Percentiles rank a stretch among this genome's conserved stretches.
Conservation (phyloP, 148 eudicot genomes). For the Suaeda aralocaspica region DNA sequence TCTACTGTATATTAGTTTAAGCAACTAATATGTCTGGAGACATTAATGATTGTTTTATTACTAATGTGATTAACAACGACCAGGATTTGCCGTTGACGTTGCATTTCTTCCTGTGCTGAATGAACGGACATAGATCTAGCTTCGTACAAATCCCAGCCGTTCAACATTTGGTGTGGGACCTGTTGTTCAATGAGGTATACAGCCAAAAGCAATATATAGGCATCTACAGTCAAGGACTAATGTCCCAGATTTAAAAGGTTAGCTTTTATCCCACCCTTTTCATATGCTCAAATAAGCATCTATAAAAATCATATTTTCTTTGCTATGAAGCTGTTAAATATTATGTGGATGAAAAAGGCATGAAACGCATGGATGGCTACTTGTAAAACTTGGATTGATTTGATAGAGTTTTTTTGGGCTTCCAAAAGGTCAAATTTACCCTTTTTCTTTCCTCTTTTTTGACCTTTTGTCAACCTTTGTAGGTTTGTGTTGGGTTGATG, state of each 20-base stretch:
- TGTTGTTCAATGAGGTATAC: constrained; percentile 11
- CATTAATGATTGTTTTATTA: constrained; percentile 19
- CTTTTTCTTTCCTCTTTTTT: constrained; percentile 12
- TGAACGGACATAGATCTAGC: constrained; percentile 3
- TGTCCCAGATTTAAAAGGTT: constrained; percentile 26
- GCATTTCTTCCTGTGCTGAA: constrained; percentile 23
- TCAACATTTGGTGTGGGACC: constrained; percentile 27
- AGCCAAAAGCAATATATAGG: constrained; percentile 31
- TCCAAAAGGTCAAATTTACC: constrained; percentile 12
- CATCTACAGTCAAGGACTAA: constrained; percentile 27
- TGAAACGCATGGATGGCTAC: constrained; percentile 18
- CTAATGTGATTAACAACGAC: constrained; percentile 7
- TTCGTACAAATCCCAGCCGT: constrained; percentile 17
- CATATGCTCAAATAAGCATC: constrained; percentile 12
- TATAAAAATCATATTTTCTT: constrained; percentile 20
- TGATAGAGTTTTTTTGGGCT: constrained; percentile 1
- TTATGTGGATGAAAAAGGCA: constrained; percentile 3
- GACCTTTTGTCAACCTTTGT: constrained; percentile 27
- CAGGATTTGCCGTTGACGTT: constrained; percentile 13
- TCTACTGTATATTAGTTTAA: constrained; percentile 14
- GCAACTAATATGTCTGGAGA: constrained; percentile 12
- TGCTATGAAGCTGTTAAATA: constrained; percentile 13
- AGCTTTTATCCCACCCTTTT: constrained; percentile 14
- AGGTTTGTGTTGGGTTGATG: constrained; percentile 34
- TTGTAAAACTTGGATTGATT: constrained; percentile 16